A percentile compares a stretch with the other conserved stretches of the same genome.
Evolutionary conservation across 2,329 filamentous ascomycete genomes (phyloP).

Genomic region (Ophiostoma triangulosporum): DNA sequence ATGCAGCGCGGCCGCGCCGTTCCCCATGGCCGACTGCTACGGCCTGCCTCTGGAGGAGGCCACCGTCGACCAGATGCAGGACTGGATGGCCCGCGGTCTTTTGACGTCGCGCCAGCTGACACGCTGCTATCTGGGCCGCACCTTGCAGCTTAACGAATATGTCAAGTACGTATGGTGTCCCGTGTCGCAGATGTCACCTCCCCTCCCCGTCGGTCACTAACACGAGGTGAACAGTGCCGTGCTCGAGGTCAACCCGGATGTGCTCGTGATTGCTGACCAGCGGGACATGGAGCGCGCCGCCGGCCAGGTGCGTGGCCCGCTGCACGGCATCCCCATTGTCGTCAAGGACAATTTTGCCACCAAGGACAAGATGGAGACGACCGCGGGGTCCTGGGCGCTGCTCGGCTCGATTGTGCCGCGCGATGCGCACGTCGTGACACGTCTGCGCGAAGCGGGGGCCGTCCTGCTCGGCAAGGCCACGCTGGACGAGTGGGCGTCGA

Average conservation of each 20-base stretch:
- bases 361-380: background rate
- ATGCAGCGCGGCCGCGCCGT: background rate
- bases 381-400: background rate
- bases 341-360: background rate
- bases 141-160: background rate
- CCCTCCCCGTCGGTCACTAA: too few relatives aligned
- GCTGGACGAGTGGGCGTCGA: background rate
- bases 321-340: background rate
- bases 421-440: background rate
- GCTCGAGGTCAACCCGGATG: background rate
- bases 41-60: background rate
- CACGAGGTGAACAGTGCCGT: background rate
- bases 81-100: background rate
- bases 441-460: background rate
- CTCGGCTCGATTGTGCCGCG: background rate
- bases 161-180: background rate
- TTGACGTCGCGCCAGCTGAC: background rate
- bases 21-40: background rate
- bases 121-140: background rate
- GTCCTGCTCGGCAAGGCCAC: background rate
- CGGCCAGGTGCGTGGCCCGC: background rate
- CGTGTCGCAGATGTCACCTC: too few relatives aligned
- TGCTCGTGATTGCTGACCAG: background rate
- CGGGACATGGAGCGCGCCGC: background rate
- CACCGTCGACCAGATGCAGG: background rate